These are phyloP conservation scores for Mycena indigotica DNA, from an alignment of 768 basidiomycete genomes.

Conservation along the genomic window DNA sequence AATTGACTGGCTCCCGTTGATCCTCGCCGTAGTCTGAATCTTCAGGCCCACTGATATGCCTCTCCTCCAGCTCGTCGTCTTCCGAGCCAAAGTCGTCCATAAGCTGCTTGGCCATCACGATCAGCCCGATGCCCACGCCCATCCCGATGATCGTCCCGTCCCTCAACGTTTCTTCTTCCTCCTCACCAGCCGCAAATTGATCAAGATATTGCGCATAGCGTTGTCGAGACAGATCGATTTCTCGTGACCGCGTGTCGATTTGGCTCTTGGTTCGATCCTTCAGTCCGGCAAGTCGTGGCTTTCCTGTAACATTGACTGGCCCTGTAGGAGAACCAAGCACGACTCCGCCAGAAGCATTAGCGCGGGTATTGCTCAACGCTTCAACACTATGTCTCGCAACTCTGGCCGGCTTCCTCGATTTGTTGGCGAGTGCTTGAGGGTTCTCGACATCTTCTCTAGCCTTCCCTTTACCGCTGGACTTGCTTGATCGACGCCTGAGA, in stretches of 20 bases:
- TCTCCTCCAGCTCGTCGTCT: not conserved
- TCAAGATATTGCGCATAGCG: not conserved
- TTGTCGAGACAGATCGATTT: not conserved
- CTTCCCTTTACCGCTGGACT: not conserved
- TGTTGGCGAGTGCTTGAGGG: too few species aligned
- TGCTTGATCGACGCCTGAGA: not conserved
- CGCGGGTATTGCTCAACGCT: not conserved
- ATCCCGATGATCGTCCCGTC: not conserved
- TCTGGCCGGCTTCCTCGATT: not conserved
- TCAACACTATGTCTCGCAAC: constrained; percentile 2
- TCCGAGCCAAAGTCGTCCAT: not conserved
- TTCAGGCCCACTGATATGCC: not conserved
- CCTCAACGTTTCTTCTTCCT: not conserved
- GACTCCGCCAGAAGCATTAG: not conserved
- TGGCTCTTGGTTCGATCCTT: not conserved
- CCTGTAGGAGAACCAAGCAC: not conserved
- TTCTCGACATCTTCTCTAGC: too few species aligned
- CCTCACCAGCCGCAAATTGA: not conserved
- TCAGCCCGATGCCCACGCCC: not conserved
- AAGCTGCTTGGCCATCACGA: not conserved
- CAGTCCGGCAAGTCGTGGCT: not conserved
- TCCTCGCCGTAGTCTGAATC: not conserved
- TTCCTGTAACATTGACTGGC: not conserved
- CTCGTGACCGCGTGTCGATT: not conserved
- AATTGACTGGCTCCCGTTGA: not conserved